Conservation (phyloP, 768 basidiomycete species). For the Lentinus tigrinus region DNA sequence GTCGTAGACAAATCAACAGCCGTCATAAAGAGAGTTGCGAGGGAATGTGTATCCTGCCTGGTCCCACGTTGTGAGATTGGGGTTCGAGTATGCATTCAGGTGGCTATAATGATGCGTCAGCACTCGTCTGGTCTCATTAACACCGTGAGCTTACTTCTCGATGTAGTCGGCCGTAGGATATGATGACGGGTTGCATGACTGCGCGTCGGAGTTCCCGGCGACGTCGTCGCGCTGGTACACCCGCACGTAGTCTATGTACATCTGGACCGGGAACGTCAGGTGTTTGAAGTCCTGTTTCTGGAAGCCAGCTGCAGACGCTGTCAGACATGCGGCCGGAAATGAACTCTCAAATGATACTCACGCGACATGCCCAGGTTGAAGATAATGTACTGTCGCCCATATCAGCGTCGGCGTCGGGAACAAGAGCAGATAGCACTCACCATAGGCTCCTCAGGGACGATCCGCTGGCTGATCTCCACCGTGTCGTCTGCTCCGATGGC, state of each 20-base stretch:
- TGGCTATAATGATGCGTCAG: conserved; percentile 30
- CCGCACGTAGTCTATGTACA: conserved; percentile 90
- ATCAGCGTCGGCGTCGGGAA: conserved; percentile 1
- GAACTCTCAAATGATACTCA: conserved; percentile 26
- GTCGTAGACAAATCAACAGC: conserved; percentile 28
- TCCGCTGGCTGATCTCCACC: conserved; percentile 57
- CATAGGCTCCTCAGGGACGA: conserved; percentile 92
- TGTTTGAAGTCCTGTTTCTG: conserved; percentile 70
- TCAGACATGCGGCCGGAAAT: neutral
- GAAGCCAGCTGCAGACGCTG: conserved; percentile 49
- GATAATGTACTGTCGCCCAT: conserved; percentile 57
- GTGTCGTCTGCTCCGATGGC: conserved; percentile 66
- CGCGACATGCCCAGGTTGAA: conserved; percentile 82
- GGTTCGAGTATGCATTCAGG: conserved; percentile 65
- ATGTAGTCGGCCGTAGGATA: conserved; percentile 85
- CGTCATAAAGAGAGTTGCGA: conserved; percentile 48
- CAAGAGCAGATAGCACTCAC: conserved; percentile 40
- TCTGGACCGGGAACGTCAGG: conserved; percentile 72
- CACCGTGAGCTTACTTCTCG: conserved; percentile 40
- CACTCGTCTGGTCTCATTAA: neutral
- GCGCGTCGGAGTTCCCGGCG: conserved; percentile 38
- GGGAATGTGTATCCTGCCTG: conserved; percentile 77
- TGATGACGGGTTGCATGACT: conserved; percentile 78
- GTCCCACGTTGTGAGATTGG: conserved; percentile 86
- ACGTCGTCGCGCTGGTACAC: conserved; percentile 79